Base-by-base conservation (phyloP, 2,329 filamentous ascomycete species). In the Colletotrichum endophyticum region DNA sequence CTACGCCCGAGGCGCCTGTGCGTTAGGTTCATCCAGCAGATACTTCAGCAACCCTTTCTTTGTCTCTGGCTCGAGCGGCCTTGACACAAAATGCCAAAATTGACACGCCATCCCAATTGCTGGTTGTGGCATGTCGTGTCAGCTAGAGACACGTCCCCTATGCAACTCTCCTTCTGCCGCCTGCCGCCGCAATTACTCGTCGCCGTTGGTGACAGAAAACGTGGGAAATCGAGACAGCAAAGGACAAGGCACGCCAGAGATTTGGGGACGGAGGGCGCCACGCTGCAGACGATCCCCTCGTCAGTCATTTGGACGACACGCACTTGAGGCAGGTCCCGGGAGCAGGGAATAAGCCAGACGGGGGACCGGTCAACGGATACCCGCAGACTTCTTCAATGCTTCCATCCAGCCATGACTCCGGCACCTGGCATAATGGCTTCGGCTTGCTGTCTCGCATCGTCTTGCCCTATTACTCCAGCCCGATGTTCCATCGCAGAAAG, bases 381-480 rank as follows among this genome's bases (percentile, higher is more conserved):
- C 59, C 53, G 66, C 72, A 56, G 62, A 32, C 61, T 75, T 77
- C 72, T 68, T 75, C 66, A 62, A 72, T 68, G 66, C 66, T 72
- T 77, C 66, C 70, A 74, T 76, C 44, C 64, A 68, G 71, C 34
- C 64, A 73, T 70, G 57, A 70, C 70, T 76, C 44, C 61, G 64
- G 64, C 57, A 68, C 63, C 59, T 76, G 44, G 59, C 49, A 63
- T 30, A 44, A 76, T 32, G 68, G 34, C 59, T 66, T 64, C 64
- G 44, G 44, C 28, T 69, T 76, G 70, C 70, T 63, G 34, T 36
- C 27, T 49, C 44, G 70, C 70, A 70, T 66, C 57, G 22, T 27
- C 36, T 67, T 66, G 11, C 61, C 49, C 28, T 61, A 13, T 63
- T 62, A 15, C 16, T 13, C 39, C 27, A 25, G 67, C 53, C 6